Percentiles rank a stretch among this genome's conserved stretches.
Evolutionary conservation across 2,329 filamentous ascomycete genomes (phyloP).

Genomic region (Xylaria sp.): DNA sequence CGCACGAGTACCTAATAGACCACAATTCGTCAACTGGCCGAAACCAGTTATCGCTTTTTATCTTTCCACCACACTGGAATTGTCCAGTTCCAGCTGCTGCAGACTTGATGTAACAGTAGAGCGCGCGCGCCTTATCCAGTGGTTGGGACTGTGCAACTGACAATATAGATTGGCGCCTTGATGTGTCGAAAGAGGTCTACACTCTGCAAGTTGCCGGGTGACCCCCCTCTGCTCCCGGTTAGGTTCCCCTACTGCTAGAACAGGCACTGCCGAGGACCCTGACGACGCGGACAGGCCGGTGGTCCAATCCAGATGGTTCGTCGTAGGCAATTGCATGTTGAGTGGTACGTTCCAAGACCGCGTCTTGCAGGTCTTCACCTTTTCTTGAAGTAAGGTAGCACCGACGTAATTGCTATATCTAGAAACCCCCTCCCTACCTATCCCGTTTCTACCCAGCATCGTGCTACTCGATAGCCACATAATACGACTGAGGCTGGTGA

Average conservation of each 20-base stretch:
- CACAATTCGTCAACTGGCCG: slow-evolving; percentile 1
- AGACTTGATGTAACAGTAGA: slow-evolving; percentile 26
- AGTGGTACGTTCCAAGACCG: slow-evolving; percentile 16
- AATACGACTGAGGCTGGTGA: slow-evolving; percentile 11
- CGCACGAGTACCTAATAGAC: slow-evolving; percentile 15
- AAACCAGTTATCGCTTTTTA: slow-evolving; percentile 10
- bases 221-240: slow-evolving; percentile 27
- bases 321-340: slow-evolving; percentile 23
- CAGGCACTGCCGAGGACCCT: slow-evolving; percentile 28
- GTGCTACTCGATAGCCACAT: slow-evolving; percentile 9
- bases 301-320: slow-evolving; percentile 21
- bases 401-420: neutral
- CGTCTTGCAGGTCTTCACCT: slow-evolving; percentile 20
- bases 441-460: neutral
- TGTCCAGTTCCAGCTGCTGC: slow-evolving; percentile 28
- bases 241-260: slow-evolving; percentile 26
- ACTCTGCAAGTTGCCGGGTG: slow-evolving; percentile 32
- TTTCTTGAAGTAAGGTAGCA: slow-evolving; percentile 8
- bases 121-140: slow-evolving; percentile 36
- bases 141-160: slow-evolving; percentile 33
- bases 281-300: slow-evolving; percentile 26
- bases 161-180: slow-evolving; percentile 35
- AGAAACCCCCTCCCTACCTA: neutral
- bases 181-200: slow-evolving; percentile 13
- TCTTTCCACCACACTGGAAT: slow-evolving; percentile 27